Conservation (phyloP, 2,329 filamentous ascomycete genomes). For the Nigrograna mackinnonii region DNA sequence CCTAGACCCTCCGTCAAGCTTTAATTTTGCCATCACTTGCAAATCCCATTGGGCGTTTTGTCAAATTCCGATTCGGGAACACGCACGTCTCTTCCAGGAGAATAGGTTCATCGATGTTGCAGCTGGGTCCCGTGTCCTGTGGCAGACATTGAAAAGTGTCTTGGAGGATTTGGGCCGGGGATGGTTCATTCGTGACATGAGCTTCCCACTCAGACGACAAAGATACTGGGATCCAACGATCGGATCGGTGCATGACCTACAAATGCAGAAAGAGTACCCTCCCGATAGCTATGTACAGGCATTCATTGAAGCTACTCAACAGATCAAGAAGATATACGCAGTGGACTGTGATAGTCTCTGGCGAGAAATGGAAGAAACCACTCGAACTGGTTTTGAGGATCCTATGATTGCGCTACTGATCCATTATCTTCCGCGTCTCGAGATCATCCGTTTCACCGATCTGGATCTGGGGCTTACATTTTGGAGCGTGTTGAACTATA, state of each 20-base stretch:
- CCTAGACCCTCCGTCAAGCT: too few relatives aligned
- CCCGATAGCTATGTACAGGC: background rate
- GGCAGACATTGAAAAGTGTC: background rate
- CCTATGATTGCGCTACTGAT: too few relatives aligned
- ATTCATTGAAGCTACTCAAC: background rate
- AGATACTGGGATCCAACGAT: background rate
- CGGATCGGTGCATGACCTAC: too few relatives aligned
- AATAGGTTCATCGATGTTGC: background rate
- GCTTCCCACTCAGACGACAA: too few relatives aligned
- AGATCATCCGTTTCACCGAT: slow-evolving; percentile 1
- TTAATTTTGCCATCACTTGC: background rate
- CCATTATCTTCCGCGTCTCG: too few relatives aligned
- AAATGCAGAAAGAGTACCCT: too few relatives aligned
- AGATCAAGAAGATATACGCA: background rate
- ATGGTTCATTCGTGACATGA: background rate
- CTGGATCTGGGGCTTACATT: too few relatives aligned
- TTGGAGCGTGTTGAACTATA: background rate
- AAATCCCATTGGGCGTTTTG: background rate
- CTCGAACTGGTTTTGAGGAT: slow-evolving; percentile 1
- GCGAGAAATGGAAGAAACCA: background rate
- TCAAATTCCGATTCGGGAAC: background rate
- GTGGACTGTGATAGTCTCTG: background rate
- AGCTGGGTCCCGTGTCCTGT: background rate
- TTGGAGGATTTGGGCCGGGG: background rate
- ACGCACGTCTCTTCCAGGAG: background rate